A percentile compares a stretch with the other conserved stretches of the same genome.
Conservation (phyloP, 306 rosid genomes). For the Macrotyloma uniflorum region DNA sequence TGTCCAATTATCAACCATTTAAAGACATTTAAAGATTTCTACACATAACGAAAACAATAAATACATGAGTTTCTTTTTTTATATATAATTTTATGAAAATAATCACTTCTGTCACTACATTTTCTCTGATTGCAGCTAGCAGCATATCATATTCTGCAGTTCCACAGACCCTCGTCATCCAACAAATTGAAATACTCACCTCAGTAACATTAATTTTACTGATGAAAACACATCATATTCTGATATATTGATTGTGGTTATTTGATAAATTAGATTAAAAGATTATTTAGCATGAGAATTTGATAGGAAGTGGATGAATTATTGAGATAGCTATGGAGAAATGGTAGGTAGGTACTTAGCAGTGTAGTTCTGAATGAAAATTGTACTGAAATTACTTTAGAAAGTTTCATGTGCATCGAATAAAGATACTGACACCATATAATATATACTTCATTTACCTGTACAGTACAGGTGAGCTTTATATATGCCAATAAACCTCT, state of each 20-base stretch:
- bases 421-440: constrained; percentile 18
- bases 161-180: not conserved
- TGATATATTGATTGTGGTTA: not conserved
- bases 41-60: too few species aligned
- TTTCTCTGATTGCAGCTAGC: not conserved
- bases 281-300: too few species aligned
- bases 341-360: not conserved
- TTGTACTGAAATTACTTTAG: constrained; percentile 22
- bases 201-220: not conserved
- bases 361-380: constrained; percentile 13
- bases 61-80: too few species aligned
- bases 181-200: not conserved
- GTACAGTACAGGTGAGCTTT: constrained; percentile 2
- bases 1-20: too few species aligned
- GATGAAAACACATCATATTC: not conserved
- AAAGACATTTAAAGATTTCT: too few species aligned
- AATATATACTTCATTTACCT: not conserved
- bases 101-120: too few species aligned
- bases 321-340: not conserved
- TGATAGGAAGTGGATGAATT: not conserved
- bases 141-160: not conserved
- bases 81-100: too few species aligned
- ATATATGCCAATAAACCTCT: constrained; percentile 11
- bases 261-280: too few species aligned
- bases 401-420: constrained; percentile 21